Percentiles rank a stretch among this genome's conserved stretches.
Conservation (phyloP, 1,284 basidiomycete species). For the Lentinula novae-zelandiae region DNA sequence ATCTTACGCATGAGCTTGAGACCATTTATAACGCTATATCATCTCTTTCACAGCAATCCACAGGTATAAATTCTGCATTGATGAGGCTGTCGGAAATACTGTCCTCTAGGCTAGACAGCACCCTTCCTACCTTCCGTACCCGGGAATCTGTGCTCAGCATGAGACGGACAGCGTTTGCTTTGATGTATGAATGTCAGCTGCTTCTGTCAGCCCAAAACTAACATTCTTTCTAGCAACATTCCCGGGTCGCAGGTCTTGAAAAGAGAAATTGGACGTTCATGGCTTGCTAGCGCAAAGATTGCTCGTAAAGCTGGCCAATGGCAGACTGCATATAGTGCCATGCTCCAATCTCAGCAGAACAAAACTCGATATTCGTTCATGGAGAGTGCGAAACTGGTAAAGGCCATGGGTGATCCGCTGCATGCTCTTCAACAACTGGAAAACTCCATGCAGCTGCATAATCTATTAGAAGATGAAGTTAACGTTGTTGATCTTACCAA, state of each 20-base stretch:
- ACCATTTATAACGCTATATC: conserved; percentile 59
- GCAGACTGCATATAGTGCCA: conserved; percentile 97
- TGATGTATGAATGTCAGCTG: conserved; percentile 48
- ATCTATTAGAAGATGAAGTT: conserved; percentile 34
- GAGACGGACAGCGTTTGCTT: conserved; percentile 80
- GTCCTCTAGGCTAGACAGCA: conserved; percentile 66
- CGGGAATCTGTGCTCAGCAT: conserved; percentile 91
- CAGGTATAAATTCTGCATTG: conserved; percentile 31
- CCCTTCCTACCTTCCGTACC: conserved; percentile 88
- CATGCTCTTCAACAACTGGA: conserved; percentile 90
- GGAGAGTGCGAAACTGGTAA: conserved; percentile 87
- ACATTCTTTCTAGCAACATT: neutral
- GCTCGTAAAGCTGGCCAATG: conserved; percentile 93
- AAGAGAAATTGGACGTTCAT: conserved; percentile 76
- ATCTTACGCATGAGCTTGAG: conserved; percentile 87
- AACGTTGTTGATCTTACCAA: conserved; percentile 54
- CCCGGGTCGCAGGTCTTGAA: neutral
- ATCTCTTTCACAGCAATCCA: conserved; percentile 26
- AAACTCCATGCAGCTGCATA: conserved; percentile 61
- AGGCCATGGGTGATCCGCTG: conserved; percentile 77
- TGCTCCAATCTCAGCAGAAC: conserved; percentile 84
- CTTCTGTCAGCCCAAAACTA: neutral
- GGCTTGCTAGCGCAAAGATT: conserved; percentile 93
- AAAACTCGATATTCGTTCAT: conserved; percentile 82
- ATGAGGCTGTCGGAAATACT: conserved; percentile 45